Base-by-base conservation (phyloP, 768 basidiomycete species). In the Baorangia bicolor region DNA sequence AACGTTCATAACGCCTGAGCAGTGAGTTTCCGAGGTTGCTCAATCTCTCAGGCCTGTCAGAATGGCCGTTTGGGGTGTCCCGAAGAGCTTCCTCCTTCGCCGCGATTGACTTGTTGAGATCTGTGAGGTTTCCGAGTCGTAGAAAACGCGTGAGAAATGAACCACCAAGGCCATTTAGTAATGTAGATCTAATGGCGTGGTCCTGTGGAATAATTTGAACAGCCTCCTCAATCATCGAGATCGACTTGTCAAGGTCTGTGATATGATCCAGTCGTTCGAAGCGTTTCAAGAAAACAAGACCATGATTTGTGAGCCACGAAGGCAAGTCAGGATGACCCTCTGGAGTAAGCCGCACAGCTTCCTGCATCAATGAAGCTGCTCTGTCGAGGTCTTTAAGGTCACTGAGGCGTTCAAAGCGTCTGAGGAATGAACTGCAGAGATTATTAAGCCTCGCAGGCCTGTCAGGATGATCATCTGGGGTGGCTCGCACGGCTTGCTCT, bases 171-270 rank as follows among this genome's bases (percentile, higher is more conserved):
- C 2, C 7, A 16, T 40, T 44, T 4, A 61, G 45, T 27, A 23
- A 28, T 20, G 38, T 27, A 28, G 55, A 31, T 33, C 13, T 21
- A 33, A 6, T n/a, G 21, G 46, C n/a, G 28, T 62, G 56, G 16
- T 50, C 48, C 2, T 55, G 37, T 0, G 56, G 58, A 28, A 46
- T 52, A 31, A 63, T 37, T 9, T 34, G 20, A 4, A 62, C 49
- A 3, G 53, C 55, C 25, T 49, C 30, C 34, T 35, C 28, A 7
- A 12, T 1, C 18, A 28, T 20, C 1, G 31, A 48, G 16, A 64
- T 62, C 4, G 34, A 12, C 34, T 16, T 12, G 13, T 35, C 34
- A 14, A 35, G 34, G 13, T 35, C 34, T 16, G 12, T 35, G 34
- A 35, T 35, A 10, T 35, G 13, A 13, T 16, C 34, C 12, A 35